Evolutionary conservation across 2,329 filamentous ascomycete genomes (phyloP), one percentile per base, ranked within the genome.

Genomic region (Alternaria incomplexa): DNA sequence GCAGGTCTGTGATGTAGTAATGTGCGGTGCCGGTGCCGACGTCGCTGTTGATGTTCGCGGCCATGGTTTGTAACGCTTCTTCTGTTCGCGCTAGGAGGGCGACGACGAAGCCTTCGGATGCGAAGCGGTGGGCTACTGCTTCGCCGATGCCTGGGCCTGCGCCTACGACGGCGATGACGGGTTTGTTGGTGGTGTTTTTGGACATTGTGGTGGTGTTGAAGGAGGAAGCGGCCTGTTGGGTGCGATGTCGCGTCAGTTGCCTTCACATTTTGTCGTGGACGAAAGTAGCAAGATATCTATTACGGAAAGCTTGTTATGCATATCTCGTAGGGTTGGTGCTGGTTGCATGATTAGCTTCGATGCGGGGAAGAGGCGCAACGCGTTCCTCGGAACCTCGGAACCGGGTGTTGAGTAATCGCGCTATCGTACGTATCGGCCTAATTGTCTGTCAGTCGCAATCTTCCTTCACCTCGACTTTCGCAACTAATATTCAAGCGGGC

Each of bases 141-240:
- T 72, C 69, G 51, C 69, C 69, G 28, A 72, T 72, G 7, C 69
- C 68, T 53, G 69, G 69, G 11, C 69, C 69, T 26, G 68, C 69
- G 36, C 69, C 69, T 17, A 72, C 69, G 46, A 72, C 66, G 13
- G 68, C 68, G 30, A 71, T 68, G 47, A 63, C 62, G 6, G 66
- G 68, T 45, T 65, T 68, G 20, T 64, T 65, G 26, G 58, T 10
- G 20, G 47, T 30, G 58, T 72, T 72, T 2, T 51, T 48, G 4
- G 55, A 58, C 55, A 58, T 58, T 3, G 5, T 44, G 32, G 15
- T 17, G 36, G 3, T 17, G 15, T n/a, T 40, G 32, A 2, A 3
- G 15, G 6, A 5, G 32, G 7, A 36, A 7, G 4, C 7, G 15
- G 32, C 15, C 1, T n/a, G 8, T 40, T 10, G 4, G 15, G 9